Evolutionary conservation across 495 filamentous ascomycete species (phyloP).

Genomic region (Choiromyces venosus): DNA sequence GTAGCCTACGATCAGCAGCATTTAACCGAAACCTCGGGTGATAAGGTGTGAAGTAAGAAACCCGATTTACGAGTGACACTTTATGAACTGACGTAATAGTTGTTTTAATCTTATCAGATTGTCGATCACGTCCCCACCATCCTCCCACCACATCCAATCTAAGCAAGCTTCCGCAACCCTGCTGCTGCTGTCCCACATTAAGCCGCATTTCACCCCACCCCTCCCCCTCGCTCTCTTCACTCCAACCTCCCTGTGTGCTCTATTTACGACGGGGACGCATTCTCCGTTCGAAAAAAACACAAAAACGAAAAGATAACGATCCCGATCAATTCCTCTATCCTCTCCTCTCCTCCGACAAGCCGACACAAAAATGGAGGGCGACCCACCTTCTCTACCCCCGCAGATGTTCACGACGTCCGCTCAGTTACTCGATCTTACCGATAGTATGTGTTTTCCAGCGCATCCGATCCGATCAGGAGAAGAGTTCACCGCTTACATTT

Average conservation of each 20-base stretch:
- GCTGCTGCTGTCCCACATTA: not conserved
- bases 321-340: not conserved
- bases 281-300: not conserved
- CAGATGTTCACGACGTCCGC: conserved; percentile 99
- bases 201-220: not conserved
- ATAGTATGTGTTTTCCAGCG: conserved; percentile 61
- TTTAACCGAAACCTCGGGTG: not conserved
- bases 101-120: not conserved
- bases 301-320: not conserved
- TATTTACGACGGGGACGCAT: not conserved
- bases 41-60: not conserved
- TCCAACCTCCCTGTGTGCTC: not conserved
- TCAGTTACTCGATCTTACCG: conserved; percentile 88
- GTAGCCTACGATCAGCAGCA: not conserved
- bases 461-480: not conserved
- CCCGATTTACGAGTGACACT: not conserved
- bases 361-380: conserved; percentile 42
- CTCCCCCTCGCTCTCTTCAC: not conserved
- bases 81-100: not conserved
- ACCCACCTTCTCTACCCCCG: conserved; percentile 56
- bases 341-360: not conserved
- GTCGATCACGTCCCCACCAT: not conserved
- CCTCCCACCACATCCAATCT: too few species aligned
- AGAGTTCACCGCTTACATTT: conserved; percentile 7
- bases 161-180: not conserved